These are phyloP conservation scores for Metarhizium guizhouense DNA, from an alignment of 2,329 filamentous ascomycete species.

Conservation along the genomic window DNA sequence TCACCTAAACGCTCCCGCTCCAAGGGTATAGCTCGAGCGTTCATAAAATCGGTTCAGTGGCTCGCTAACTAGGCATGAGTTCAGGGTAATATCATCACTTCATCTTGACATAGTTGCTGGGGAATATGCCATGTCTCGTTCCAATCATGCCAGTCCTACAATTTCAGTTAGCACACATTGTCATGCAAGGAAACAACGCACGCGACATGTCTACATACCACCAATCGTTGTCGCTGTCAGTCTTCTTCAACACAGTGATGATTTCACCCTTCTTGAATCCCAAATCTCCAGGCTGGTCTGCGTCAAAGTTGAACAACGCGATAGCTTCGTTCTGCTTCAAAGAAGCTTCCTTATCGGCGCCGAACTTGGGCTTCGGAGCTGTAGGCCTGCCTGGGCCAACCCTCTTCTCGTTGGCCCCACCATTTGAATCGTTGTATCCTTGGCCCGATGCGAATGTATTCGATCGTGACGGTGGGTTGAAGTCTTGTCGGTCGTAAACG, in stretches of 20 bases:
- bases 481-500: constrained; percentile 54
- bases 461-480: constrained; percentile 35
- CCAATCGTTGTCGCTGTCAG: constrained; percentile 91
- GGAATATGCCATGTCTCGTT: constrained; percentile 81
- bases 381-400: constrained; percentile 66
- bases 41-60: background rate
- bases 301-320: constrained; percentile 88
- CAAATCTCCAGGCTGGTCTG: constrained; percentile 84
- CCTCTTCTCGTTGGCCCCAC: constrained; percentile 25
- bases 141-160: constrained; percentile 80
- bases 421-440: constrained; percentile 39
- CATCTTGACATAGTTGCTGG: constrained; percentile 70
- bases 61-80: background rate
- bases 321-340: constrained; percentile 72
- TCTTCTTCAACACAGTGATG: constrained; percentile 90
- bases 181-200: background rate
- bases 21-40: background rate
- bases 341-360: constrained; percentile 38
- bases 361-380: constrained; percentile 83
- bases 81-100: constrained; percentile 29
- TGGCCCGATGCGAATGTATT: constrained; percentile 39
- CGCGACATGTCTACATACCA: constrained; percentile 48
- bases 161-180: background rate
- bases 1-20: background rate
- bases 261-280: constrained; percentile 96